These are phyloP conservation scores for Bassia scoparia DNA, from an alignment of 148 eudicot genomes.

Conservation along the genomic window DNA sequence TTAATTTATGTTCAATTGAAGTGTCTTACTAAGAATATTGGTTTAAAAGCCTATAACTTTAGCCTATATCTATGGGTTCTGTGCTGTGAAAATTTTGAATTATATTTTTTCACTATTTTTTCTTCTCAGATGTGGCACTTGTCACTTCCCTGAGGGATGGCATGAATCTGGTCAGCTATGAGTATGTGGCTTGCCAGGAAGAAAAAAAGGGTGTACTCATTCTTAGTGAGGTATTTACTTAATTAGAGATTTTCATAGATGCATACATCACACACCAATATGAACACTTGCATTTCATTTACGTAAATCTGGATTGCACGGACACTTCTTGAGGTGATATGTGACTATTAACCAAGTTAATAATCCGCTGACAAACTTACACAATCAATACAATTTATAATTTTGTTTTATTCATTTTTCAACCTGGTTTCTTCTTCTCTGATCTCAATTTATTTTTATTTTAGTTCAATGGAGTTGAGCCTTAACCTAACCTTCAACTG, in stretches of 20 bases:
- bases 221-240: conserved; percentile 72
- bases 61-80: neutral
- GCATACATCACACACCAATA: neutral
- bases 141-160: conserved; percentile 96
- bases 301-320: too few relatives aligned
- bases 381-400: too few relatives aligned
- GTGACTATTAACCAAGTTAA: too few relatives aligned
- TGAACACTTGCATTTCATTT: neutral
- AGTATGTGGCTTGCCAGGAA: conserved; percentile 96
- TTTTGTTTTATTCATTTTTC: too few relatives aligned
- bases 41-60: neutral
- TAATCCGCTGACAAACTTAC: too few relatives aligned
- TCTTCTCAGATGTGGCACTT: conserved; percentile 69
- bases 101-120: neutral
- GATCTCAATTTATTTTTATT: too few relatives aligned
- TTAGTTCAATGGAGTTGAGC: neutral
- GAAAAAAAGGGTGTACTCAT: conserved; percentile 83
- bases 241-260: neutral
- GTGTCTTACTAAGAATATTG: neutral
- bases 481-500: neutral
- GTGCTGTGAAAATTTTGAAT: neutral
- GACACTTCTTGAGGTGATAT: neutral
- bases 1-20: neutral
- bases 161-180: conserved; percentile 97
- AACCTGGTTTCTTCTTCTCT: too few relatives aligned